Evolutionary conservation across 202 grass and related monocot genomes (phyloP).

Genomic region (Tripidium arundinaceum): DNA sequence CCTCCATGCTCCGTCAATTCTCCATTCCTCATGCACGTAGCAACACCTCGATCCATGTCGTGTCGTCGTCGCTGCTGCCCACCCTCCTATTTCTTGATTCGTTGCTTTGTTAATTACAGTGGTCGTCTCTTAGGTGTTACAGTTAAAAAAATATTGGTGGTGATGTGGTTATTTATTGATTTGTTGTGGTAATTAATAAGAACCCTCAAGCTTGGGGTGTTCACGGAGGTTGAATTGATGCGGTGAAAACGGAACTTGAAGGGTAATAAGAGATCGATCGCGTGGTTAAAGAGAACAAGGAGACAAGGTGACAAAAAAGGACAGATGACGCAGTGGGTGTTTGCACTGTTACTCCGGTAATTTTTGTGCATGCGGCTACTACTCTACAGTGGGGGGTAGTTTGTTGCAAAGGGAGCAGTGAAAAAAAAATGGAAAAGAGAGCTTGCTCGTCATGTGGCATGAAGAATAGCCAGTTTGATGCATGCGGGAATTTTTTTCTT

Average conservation of each 20-base stretch:
- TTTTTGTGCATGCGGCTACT: constrained; percentile 32
- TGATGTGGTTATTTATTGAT: constrained; percentile 76
- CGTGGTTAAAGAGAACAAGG: constrained; percentile 18
- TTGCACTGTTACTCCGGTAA: constrained; percentile 1
- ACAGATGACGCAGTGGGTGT: constrained; percentile 7
- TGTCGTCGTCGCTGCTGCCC: constrained; percentile 5
- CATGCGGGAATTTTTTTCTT: constrained; percentile 30
- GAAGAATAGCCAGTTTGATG: constrained; percentile 28
- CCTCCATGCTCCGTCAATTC: constrained; percentile 20
- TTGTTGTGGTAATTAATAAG: constrained; percentile 81
- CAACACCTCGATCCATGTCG: constrained; percentile 14
- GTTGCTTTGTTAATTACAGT: constrained; percentile 42
- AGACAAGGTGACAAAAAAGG: background rate
- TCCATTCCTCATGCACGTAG: constrained; percentile 49
- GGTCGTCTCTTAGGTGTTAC: constrained; percentile 35
- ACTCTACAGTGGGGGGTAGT: constrained; percentile 14
- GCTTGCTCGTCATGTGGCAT: constrained; percentile 23
- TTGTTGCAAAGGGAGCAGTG: constrained; percentile 27
- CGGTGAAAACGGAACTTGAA: constrained; percentile 27
- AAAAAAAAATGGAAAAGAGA: constrained; percentile 8
- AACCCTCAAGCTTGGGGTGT: constrained; percentile 32
- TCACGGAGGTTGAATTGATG: constrained; percentile 26
- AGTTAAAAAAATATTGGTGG: constrained; percentile 40
- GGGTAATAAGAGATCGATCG: constrained; percentile 36
- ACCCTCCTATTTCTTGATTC: constrained; percentile 48